These are phyloP conservation scores for Saccharata proteae DNA, from an alignment of 2,329 filamentous ascomycete genomes.

Conservation along the genomic window DNA sequence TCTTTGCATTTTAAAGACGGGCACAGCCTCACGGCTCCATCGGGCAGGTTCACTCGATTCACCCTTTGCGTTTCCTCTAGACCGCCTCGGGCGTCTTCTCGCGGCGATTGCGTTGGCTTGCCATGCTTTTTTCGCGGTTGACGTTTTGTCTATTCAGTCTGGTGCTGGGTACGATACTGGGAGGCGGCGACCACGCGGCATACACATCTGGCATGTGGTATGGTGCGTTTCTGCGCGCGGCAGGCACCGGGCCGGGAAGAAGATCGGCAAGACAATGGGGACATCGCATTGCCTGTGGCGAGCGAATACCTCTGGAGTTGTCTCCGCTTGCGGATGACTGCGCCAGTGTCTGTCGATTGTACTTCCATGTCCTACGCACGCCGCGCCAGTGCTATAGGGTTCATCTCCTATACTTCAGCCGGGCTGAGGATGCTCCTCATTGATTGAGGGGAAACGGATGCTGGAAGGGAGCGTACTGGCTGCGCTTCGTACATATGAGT, in stretches of 20 bases:
- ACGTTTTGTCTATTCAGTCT: slow-evolving; percentile 23
- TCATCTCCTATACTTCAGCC: slow-evolving; percentile 8
- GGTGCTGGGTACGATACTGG: slow-evolving; percentile 26
- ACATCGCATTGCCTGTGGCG: slow-evolving; percentile 4
- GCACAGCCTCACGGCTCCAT: slow-evolving; percentile 32
- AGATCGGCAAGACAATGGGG: slow-evolving; percentile 6
- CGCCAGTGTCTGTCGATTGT: too few species aligned
- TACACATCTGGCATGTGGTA: slow-evolving; percentile 23
- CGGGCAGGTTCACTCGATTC: slow-evolving; percentile 27
- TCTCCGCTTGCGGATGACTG: slow-evolving; percentile 8
- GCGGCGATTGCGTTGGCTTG: slow-evolving; percentile 19
- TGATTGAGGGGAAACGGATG: slow-evolving; percentile 5
- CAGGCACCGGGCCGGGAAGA: slow-evolving; percentile 12
- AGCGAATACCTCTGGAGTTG: slow-evolving; percentile 5
- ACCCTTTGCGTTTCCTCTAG: slow-evolving; percentile 21
- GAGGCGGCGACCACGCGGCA: slow-evolving; percentile 24
- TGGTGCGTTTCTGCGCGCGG: slow-evolving; percentile 20
- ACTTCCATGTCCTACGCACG: too few species aligned
- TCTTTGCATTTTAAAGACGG: slow-evolving; percentile 29
- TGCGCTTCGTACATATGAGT: slow-evolving; percentile 4
- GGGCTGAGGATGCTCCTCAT: slow-evolving; percentile 3
- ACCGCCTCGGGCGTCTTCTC: slow-evolving; percentile 24
- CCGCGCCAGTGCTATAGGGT: too few species aligned
- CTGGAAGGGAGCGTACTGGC: slow-evolving; percentile 6
- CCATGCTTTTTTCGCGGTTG: slow-evolving; percentile 21